A percentile compares a stretch with the other conserved stretches of the same genome.
Conservation (phyloP, 805 yeast genomes). For the Starmerella lactis-condensi region DNA sequence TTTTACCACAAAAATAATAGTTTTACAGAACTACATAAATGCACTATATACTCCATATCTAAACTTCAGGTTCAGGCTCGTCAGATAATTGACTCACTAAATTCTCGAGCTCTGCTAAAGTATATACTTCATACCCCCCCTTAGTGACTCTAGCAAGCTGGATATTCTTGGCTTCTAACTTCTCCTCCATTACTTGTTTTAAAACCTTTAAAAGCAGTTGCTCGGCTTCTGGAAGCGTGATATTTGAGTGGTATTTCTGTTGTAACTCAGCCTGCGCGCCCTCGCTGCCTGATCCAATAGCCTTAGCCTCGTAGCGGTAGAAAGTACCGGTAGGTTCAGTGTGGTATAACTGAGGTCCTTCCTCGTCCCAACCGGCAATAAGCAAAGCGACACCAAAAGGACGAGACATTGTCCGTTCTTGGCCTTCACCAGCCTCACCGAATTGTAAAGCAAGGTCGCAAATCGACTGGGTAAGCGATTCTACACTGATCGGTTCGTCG, state of each 20-base stretch:
- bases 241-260: conserved; percentile 77
- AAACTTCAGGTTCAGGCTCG: conserved; percentile 22
- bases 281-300: conserved; percentile 96
- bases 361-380: conserved; percentile 88
- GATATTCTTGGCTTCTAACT: conserved; percentile 82
- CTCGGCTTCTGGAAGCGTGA: conserved; percentile 87
- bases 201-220: conserved; percentile 67
- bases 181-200: conserved; percentile 98
- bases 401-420: conserved; percentile 86
- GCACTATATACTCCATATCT: too few relatives aligned
- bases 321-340: conserved; percentile 99
- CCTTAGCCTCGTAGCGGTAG: conserved; percentile 94
- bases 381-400: conserved; percentile 97
- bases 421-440: conserved; percentile 85
- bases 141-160: conserved; percentile 87
- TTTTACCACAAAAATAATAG: neutral
- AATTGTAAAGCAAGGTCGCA: conserved; percentile 92
- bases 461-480: conserved; percentile 84
- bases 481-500: conserved; percentile 83
- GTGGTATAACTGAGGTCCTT: conserved; percentile 88
- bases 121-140: conserved; percentile 69
- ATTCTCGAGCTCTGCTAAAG: conserved; percentile 62
- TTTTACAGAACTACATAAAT: too few relatives aligned
- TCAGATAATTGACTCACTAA: conserved; percentile 63
- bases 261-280: conserved; percentile 97